These are phyloP conservation scores for Alternaria sp. DNA, from an alignment of 2,329 filamentous ascomycete genomes.

Conservation along the genomic window DNA sequence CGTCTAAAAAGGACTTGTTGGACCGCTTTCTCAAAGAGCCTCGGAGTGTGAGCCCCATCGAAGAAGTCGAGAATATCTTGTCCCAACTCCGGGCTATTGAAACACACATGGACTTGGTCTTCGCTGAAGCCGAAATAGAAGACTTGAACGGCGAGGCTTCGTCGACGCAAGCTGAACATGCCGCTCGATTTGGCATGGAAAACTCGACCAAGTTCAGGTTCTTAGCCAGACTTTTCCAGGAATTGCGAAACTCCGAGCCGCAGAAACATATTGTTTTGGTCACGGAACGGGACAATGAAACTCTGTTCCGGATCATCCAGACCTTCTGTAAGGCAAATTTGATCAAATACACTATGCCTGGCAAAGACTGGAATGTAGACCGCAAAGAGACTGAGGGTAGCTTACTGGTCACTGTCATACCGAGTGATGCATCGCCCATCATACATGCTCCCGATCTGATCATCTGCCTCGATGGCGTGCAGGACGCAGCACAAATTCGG, in stretches of 20 bases:
- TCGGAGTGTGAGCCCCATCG: conserved; percentile 19
- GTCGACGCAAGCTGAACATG: conserved; percentile 28
- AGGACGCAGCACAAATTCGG: conserved; percentile 34
- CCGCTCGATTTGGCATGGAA: conserved; percentile 37
- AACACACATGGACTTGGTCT: conserved; percentile 44
- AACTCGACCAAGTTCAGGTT: conserved; percentile 48
- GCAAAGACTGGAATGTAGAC: conserved; percentile 21
- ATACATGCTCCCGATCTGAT: conserved; percentile 48
- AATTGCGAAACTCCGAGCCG: conserved; percentile 22
- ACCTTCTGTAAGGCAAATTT: conserved; percentile 34
- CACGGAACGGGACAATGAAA: conserved; percentile 30
- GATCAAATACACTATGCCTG: conserved; percentile 38
- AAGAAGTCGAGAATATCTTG: conserved; percentile 29
- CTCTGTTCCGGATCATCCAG: conserved; percentile 37
- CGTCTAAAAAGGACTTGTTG: conserved; percentile 28
- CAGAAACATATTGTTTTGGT: conserved; percentile 42
- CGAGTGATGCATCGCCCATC: conserved; percentile 30
- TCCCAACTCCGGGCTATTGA: conserved; percentile 38
- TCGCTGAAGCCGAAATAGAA: conserved; percentile 27
- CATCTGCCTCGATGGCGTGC: conserved; percentile 51
- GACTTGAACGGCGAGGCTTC: conserved; percentile 14
- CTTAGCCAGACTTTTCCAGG: conserved; percentile 32
- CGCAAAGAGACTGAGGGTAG: conserved; percentile 18
- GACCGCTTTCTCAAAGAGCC: conserved; percentile 25
- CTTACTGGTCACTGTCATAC: conserved; percentile 49